Evolutionary conservation across 768 basidiomycete genomes (phyloP).

Genomic region (Termitomyces sp.): DNA sequence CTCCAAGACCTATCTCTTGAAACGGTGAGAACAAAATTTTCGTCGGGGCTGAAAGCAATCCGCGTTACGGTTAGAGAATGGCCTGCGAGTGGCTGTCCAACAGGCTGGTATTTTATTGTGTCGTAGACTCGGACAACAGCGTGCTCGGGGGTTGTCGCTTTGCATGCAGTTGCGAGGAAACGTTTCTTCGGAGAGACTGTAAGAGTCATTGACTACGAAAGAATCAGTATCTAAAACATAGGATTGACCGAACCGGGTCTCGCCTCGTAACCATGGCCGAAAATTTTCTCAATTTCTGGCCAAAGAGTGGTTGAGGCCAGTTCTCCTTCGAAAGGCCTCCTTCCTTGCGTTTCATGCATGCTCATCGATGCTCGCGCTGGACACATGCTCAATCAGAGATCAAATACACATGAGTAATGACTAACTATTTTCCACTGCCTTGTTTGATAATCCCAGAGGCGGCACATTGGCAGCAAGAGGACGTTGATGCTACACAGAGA

Average conservation of each 20-base stretch:
- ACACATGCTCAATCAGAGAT: neutral
- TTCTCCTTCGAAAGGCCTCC: constrained; percentile 85
- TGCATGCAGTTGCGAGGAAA: constrained; percentile 86
- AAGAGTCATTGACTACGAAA: constrained; percentile 67
- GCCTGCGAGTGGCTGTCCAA: constrained; percentile 72
- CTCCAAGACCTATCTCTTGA: constrained; percentile 93
- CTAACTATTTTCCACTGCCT: constrained; percentile 72
- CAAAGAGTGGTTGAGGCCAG: constrained; percentile 83
- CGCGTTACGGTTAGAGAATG: constrained; percentile 88
- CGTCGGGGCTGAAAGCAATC: constrained; percentile 85
- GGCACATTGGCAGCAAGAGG: constrained; percentile 86
- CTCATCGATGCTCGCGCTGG: constrained; percentile 1
- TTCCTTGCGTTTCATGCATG: neutral
- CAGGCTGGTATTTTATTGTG: constrained; percentile 58
- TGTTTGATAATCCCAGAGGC: constrained; percentile 91
- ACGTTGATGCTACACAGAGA: constrained; percentile 40
- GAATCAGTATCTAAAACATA: neutral
- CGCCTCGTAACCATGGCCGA: constrained; percentile 97
- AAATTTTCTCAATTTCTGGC: constrained; percentile 96
- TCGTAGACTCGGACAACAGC: constrained; percentile 84
- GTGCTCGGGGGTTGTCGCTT: constrained; percentile 81
- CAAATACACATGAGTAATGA: neutral
- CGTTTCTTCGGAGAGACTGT: constrained; percentile 64
- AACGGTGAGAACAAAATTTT: constrained; percentile 72
- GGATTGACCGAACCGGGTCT: constrained; percentile 3